Base-by-base conservation (phyloP, 2,329 filamentous ascomycete species). In the Teratosphaeria viscida region DNA sequence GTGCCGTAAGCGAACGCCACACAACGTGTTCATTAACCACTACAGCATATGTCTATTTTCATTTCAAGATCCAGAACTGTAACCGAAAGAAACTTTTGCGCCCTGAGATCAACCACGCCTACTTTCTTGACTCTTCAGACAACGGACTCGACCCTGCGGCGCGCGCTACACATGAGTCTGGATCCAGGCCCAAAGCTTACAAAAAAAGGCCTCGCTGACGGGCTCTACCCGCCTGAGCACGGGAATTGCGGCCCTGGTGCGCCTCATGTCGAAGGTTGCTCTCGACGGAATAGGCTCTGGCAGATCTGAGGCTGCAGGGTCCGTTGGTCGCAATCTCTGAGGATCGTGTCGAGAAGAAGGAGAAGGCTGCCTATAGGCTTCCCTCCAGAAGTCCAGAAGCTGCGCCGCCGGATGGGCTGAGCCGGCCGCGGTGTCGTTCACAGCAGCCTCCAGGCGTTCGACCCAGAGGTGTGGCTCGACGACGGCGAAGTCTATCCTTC, bases 371-470 rank as follows among this genome's bases (percentile, higher is more conserved):
- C 19, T 49, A 66, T 78, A 80, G 3, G 71, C 72, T 57, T 72
- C 69, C 64, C 76, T 77, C 81, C 81, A 84, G 37, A 80, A 68
- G 5, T 76, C 77, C 34, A 82, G 64, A 53, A 83, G 69, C 57
- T 77, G 78, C 65, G 76, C 67, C 57, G 73, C 76, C 63, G 78
- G 76, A 67, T 82, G 75, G 32, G 74, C 68, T 14, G 60, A 64
- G 19, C 63, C 62, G 34, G 34, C 27, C 5, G 27, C 27, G 27
- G 27, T 16, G 59, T 64, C 47, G 65, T 65, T 19, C 66, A 63
- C 23, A 69, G 63, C 19, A 68, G 62, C 26, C 49, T 61, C 54
- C 37, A 66, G 43, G 37, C 3, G 57, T 59, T 77, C 72, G 55
- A 59, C 19, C 79, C 78, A 82, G 56, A 73, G 68, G 16, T 66